Percentiles rank a stretch among this genome's conserved stretches.
Evolutionary conservation across 164 flowering plant genomes (phyloP).

Genomic region (Liriodendron chinense): DNA sequence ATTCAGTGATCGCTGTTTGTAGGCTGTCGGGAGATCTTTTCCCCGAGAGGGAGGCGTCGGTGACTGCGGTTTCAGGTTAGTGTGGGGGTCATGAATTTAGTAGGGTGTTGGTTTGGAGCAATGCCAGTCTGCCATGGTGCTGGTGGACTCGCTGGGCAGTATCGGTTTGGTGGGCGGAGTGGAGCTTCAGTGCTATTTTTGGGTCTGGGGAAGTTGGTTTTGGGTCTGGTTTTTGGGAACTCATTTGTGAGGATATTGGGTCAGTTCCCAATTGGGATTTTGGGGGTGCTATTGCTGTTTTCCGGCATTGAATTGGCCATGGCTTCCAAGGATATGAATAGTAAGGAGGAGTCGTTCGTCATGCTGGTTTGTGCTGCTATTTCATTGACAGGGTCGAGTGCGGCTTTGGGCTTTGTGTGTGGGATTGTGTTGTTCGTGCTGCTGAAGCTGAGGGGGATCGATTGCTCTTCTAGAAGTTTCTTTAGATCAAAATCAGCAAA

Average conservation of each 20-base stretch:
- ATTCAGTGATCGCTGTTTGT: slow-evolving; percentile 86
- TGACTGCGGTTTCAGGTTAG: slow-evolving; percentile 61
- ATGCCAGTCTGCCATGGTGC: slow-evolving; percentile 93
- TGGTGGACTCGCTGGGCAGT: slow-evolving; percentile 85
- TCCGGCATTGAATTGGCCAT: slow-evolving; percentile 87
- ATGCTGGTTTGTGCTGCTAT: slow-evolving; percentile 85
- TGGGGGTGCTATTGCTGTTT: slow-evolving; percentile 74
- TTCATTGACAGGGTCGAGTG: slow-evolving; percentile 79
- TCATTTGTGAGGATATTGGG: slow-evolving; percentile 66
- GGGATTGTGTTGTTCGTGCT: slow-evolving; percentile 66
- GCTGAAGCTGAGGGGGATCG: slow-evolving; percentile 58
- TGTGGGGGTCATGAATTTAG: slow-evolving; percentile 73
- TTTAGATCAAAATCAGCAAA: not conserved
- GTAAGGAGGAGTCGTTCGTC: slow-evolving; percentile 79
- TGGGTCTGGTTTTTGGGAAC: slow-evolving; percentile 71
- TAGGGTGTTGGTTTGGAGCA: slow-evolving; percentile 91
- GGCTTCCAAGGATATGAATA: slow-evolving; percentile 77
- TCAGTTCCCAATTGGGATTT: slow-evolving; percentile 68
- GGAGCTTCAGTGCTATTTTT: slow-evolving; percentile 64
- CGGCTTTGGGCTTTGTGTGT: slow-evolving; percentile 79
- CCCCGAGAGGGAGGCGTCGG: slow-evolving; percentile 63
- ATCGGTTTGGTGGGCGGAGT: slow-evolving; percentile 73
- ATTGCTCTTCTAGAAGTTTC: slow-evolving; percentile 21
- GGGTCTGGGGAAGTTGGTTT: slow-evolving; percentile 60
- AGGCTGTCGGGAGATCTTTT: slow-evolving; percentile 72